Base-by-base conservation (phyloP, 2,329 filamentous ascomycete species). In the Cercospora canescens region DNA sequence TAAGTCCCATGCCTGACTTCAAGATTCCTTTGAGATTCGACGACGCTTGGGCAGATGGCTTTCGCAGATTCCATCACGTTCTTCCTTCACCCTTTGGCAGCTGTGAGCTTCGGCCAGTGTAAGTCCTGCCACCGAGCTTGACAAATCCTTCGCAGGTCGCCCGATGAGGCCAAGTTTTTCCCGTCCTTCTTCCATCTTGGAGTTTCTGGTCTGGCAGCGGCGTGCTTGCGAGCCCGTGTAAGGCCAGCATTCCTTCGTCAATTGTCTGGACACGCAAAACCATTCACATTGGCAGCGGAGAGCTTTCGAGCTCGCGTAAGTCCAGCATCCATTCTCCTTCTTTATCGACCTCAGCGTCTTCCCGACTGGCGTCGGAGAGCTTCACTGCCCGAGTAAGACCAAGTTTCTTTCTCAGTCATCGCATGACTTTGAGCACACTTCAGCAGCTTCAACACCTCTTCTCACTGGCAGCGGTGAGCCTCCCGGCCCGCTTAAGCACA, bases 91-190 rank as follows among this genome's bases (percentile, higher is more conserved):
- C 14, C 18, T 32, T 18, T 35, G 63, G 48, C 58, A 45, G 52
- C 32, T 56, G 59, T 21, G 24, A 21, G 63, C 58, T 50, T 52
- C 63, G 58, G 63, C 63, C 58, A 48, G 48, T 48, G 50, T 57
- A 39, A 61, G 63, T 52, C 63, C 63, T 41, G 18, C 14, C 11
- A 12, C 30, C 28, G 34, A 37, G 28, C 32, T 21, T 30, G 50
- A 60, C 58, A 45, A 41, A 41, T 60, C 54, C 41, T 50, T 26
- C 34, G 56, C 56, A 60, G 32, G 56, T 45, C 41, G 30, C 56
- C 26, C 56, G 62, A 21, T 35, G 32, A 55, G 56, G 41, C 35
- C 39, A 26, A 41, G 32, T 34, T 14, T 16, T 28, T n/a, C n/a
- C 6, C 5, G 8, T 63, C 26, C 11, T 18, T 2, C 18, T 28